Percentiles rank a stretch among this genome's conserved stretches.
These are phyloP conservation scores for Fagus sylvatica DNA, from an alignment of 306 rosid genomes.

Conservation along the genomic window DNA sequence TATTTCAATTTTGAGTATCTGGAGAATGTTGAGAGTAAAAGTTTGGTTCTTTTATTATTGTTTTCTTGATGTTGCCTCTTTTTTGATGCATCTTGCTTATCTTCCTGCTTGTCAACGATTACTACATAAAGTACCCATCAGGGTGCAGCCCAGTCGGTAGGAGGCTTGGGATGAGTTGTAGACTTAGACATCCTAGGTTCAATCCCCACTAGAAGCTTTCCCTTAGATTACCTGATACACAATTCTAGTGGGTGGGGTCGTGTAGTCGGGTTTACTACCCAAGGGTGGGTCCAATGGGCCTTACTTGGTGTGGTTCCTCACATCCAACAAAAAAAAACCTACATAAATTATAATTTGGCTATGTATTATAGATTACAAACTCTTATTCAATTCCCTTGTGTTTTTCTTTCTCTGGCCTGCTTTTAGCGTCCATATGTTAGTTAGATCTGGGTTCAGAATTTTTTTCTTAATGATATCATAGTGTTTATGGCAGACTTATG, in stretches of 20 bases:
- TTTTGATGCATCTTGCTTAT: background rate
- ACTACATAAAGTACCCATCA: background rate
- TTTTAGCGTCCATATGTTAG: conserved; percentile 4
- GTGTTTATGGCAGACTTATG: conserved; percentile 19
- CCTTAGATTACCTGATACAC: too few relatives aligned
- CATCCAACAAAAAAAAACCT: too few relatives aligned
- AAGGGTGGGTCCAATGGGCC: too few relatives aligned
- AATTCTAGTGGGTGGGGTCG: too few relatives aligned
- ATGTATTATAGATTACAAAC: background rate
- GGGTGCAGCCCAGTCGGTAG: too few relatives aligned
- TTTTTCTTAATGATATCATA: conserved; percentile 16
- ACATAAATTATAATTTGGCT: background rate
- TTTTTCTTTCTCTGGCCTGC: background rate
- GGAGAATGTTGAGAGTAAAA: background rate
- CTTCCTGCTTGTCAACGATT: too few relatives aligned
- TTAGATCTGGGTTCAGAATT: conserved; percentile 20
- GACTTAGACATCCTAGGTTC: too few relatives aligned
- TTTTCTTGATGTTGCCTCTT: conserved; percentile 1
- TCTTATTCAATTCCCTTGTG: conserved; percentile 7
- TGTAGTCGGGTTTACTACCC: too few relatives aligned
- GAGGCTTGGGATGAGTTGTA: too few relatives aligned
- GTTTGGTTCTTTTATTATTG: background rate
- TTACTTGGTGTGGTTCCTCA: too few relatives aligned
- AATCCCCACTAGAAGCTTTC: too few relatives aligned
- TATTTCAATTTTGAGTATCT: background rate